phyloP scores from a whole-genome alignment of 2,329 filamentous ascomycete species.

The Sporothrix globosa region DNA sequence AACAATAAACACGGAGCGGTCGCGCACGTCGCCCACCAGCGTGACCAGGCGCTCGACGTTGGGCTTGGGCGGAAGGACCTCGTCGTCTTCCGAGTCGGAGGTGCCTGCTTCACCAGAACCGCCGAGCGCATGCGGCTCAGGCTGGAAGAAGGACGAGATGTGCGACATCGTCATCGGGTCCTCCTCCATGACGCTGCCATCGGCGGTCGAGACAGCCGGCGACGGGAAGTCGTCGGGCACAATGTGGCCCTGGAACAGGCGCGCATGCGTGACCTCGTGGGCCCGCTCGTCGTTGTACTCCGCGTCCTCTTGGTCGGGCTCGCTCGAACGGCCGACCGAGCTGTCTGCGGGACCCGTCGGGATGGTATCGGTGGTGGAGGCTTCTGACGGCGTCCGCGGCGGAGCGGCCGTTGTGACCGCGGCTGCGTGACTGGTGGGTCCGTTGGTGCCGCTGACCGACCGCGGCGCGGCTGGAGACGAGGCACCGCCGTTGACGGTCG shows the following conservation, averaged over 20 bases:
- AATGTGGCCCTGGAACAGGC: conserved; percentile 90
- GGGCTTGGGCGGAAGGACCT: conserved; percentile 64
- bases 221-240: conserved; percentile 93
- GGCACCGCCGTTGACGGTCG: not conserved
- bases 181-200: conserved; percentile 67
- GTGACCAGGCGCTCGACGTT: conserved; percentile 94
- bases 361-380: conserved; percentile 7
- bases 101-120: conserved; percentile 82
- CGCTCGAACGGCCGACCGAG: conserved; percentile 39
- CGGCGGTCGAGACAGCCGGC: conserved; percentile 69
- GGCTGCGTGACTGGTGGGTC: not conserved
- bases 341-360: not conserved
- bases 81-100: conserved; percentile 90
- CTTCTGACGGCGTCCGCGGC: conserved; percentile 1
- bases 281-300: conserved; percentile 80
- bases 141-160: conserved; percentile 77
- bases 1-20: conserved; percentile 87
- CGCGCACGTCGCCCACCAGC: conserved; percentile 90
- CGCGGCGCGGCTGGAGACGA: not conserved
- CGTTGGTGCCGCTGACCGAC: not conserved
- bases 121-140: conserved; percentile 71
- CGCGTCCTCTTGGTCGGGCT: conserved; percentile 45
- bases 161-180: conserved; percentile 81
- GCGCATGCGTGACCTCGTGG: conserved; percentile 86
- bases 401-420: not conserved